A percentile compares a stretch with the other conserved stretches of the same genome.
phyloP scores from a whole-genome alignment of 1,284 basidiomycete species.

The Puccinia horiana region DNA sequence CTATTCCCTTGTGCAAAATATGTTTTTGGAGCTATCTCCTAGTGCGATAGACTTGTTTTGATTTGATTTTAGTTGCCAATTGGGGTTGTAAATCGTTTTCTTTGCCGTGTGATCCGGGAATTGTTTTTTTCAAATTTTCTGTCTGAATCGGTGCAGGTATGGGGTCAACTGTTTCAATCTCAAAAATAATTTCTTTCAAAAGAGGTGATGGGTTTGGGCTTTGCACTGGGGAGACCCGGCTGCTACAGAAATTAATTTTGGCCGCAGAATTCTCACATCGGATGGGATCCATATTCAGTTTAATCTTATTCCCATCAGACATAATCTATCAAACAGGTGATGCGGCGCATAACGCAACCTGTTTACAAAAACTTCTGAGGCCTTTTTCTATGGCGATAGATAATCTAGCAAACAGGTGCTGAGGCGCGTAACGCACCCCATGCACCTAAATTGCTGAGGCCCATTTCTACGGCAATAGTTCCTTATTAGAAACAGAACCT shows the following conservation, averaged over 20 bases:
- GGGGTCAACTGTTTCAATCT: conserved; percentile 8
- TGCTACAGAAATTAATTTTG: not conserved
- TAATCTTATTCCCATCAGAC: no score
- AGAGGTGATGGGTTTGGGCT: conserved; percentile 24
- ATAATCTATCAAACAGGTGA: no score
- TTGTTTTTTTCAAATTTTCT: not conserved
- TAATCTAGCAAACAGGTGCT: no score
- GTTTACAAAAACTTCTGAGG: no score
- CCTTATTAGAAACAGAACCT: no score
- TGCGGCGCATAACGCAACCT: no score
- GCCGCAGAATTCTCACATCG: not conserved
- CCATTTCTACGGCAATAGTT: no score
- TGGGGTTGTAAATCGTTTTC: not conserved
- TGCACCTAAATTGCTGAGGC: no score
- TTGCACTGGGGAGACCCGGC: not conserved
- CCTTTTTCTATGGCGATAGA: no score
- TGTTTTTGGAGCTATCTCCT: conserved; percentile 4
- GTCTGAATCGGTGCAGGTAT: not conserved
- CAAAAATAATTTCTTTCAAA: conserved; percentile 14
- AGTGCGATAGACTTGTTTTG: not conserved
- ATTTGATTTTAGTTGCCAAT: not conserved
- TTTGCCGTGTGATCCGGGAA: not conserved
- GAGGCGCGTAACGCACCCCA: no score
- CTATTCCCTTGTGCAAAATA: conserved; percentile 28
- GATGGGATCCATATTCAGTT: not conserved